Conservation (phyloP, 352 stramenopile genomes). For the Phytophthora fragariae region DNA sequence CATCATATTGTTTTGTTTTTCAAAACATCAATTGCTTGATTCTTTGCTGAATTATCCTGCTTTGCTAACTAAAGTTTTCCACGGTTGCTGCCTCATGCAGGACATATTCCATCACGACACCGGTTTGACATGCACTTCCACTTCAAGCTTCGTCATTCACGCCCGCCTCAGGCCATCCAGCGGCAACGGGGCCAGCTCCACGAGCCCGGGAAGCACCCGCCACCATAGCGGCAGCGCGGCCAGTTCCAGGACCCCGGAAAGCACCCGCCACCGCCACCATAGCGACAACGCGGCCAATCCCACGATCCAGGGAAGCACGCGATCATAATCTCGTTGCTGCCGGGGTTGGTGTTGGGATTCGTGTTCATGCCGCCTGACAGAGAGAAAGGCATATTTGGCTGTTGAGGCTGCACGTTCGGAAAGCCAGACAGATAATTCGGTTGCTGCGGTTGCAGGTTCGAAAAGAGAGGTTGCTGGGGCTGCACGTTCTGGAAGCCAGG, state of each 20-base stretch:
- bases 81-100: neutral
- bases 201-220: slow-evolving; percentile 16
- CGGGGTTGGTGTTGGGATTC: neutral
- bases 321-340: slow-evolving; percentile 12
- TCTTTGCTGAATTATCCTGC: slow-evolving; percentile 2
- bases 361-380: neutral
- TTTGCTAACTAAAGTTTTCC: neutral
- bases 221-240: slow-evolving; percentile 27
- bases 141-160: neutral
- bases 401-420: neutral
- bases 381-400: neutral
- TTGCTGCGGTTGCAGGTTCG: too few relatives aligned
- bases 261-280: too few relatives aligned
- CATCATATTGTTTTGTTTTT: too few relatives aligned
- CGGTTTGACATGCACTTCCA: neutral
- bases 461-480: neutral
- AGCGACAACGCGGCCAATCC: slow-evolving; percentile 34
- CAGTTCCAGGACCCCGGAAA: slow-evolving; percentile 31
- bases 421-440: neutral
- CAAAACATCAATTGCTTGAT: slow-evolving; percentile 1
- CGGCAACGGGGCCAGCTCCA: slow-evolving; percentile 37
- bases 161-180: neutral
- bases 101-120: neutral
- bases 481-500: neutral
- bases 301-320: slow-evolving; percentile 29